Percentiles rank a stretch among this genome's conserved stretches.
These are phyloP conservation scores for Lichtheimia hyalospora DNA, from an alignment of 371 early-diverging fungal species.

Conservation along the genomic window DNA sequence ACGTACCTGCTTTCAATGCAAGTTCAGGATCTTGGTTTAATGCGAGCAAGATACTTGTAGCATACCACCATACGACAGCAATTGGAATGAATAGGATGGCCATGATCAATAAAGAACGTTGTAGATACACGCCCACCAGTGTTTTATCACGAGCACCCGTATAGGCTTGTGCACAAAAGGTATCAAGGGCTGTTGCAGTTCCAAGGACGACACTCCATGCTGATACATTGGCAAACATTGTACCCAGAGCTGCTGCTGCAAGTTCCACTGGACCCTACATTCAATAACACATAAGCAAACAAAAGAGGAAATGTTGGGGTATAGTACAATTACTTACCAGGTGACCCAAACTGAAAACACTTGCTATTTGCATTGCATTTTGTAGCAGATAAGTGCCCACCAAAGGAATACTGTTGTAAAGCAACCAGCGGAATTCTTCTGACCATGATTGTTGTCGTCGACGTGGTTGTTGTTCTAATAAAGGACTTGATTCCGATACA, in stretches of 20 bases:
- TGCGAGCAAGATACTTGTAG: slow-evolving; percentile 46
- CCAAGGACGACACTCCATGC: slow-evolving; percentile 82
- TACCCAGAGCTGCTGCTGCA: slow-evolving; percentile 74
- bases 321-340: slow-evolving; percentile 37
- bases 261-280: slow-evolving; percentile 66
- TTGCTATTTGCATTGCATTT: slow-evolving; percentile 63
- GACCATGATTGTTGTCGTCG: slow-evolving; percentile 3
- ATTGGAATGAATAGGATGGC: slow-evolving; percentile 65
- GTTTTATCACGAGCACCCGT: slow-evolving; percentile 74
- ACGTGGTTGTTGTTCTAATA: background rate
- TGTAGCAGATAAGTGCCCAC: slow-evolving; percentile 65
- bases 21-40: slow-evolving; percentile 41
- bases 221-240: slow-evolving; percentile 83
- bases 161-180: slow-evolving; percentile 85
- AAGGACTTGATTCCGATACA: background rate
- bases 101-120: slow-evolving; percentile 62
- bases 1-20: slow-evolving; percentile 32
- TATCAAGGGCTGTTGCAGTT: slow-evolving; percentile 82
- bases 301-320: too few species aligned
- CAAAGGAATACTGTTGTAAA: slow-evolving; percentile 57
- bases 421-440: slow-evolving; percentile 44
- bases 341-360: slow-evolving; percentile 64
- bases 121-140: slow-evolving; percentile 77
- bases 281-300: background rate
- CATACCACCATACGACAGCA: slow-evolving; percentile 73